Base-by-base conservation (phyloP, 805 yeast species). In the Candida patagonica region DNA sequence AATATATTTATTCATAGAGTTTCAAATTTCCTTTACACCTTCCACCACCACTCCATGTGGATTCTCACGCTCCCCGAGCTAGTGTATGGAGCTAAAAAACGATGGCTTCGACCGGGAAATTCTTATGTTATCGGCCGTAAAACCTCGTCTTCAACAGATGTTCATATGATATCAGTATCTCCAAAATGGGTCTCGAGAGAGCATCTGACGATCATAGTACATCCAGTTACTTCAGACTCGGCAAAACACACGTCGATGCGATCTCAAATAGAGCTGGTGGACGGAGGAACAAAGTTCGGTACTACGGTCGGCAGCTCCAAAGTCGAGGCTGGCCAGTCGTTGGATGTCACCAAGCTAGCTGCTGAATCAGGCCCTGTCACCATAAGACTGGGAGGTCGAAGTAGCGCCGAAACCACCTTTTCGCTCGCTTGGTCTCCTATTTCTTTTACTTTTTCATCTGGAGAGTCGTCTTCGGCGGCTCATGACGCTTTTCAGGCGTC, bases 71-170 rank as follows among this genome's bases (percentile, higher is more conserved):
- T 37, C 15, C 41, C 32, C 6, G 46, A 44, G 20, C 19, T 24
- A n/a, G 26, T 31, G 16, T 30, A 32, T 9, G 35, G 30, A 20
- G 46, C 42, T 10, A 41, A 38, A 37, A 32, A 30, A 13, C 42
- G 31, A 42, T 57, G 60, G 61, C 53, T 57, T 20, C 43, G 48
- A 19, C 57, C 59, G 4, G 51, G 50, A 13, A 35, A 27, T 7
- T 45, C 40, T 1, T 50, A 50, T 38, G 36, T 34, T 1, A 40
- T 57, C 17, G 40, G 40, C 6, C 25, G 40, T 13, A 33, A 23
- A 23, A 22, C 13, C 21, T n/a, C 26, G 19, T 19, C 22, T 33
- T 22, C 37, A 6, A 9, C 27, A 12, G 13, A 13, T 20, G 23
- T 13, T 19, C 7, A 20, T 19, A 16, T 22, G 12, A 27, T 40